These are phyloP conservation scores for Tulasnella sp. DNA, from an alignment of 768 basidiomycete species.

Conservation along the genomic window DNA sequence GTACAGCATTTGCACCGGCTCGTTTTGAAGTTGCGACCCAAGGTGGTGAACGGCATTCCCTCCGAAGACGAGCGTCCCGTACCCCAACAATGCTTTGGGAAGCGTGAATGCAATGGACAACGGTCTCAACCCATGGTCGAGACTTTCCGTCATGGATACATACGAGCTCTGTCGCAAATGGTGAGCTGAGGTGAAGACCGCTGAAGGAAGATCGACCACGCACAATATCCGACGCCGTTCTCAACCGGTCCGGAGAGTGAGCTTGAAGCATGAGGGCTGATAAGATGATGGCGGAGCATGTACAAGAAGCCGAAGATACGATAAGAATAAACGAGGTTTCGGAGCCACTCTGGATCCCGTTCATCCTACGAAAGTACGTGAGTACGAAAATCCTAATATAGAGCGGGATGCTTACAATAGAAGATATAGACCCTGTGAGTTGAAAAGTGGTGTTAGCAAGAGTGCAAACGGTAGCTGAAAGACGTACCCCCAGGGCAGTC, in stretches of 20 bases:
- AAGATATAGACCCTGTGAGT: neutral
- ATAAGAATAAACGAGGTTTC: neutral
- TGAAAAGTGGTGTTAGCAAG: neutral
- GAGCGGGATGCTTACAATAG: neutral
- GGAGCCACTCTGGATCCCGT: neutral
- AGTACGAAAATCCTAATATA: neutral
- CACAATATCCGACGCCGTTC: neutral
- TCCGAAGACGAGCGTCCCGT: neutral
- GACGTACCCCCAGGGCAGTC: neutral
- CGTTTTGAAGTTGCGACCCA: neutral
- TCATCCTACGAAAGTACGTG: neutral
- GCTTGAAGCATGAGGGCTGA: neutral
- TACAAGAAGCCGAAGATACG: neutral
- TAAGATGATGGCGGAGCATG: neutral
- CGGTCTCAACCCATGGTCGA: neutral
- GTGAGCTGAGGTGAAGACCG: neutral
- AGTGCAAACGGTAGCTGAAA: too few species aligned
- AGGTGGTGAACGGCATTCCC: neutral
- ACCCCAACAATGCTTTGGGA: neutral
- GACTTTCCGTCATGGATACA: neutral
- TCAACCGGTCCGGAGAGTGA: neutral
- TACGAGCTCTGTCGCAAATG: neutral
- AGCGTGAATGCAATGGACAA: neutral
- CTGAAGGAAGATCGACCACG: neutral
- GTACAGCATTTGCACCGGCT: neutral